Conservation (phyloP, 2,329 filamentous ascomycete genomes). For the Colletotrichum nymphaeae region DNA sequence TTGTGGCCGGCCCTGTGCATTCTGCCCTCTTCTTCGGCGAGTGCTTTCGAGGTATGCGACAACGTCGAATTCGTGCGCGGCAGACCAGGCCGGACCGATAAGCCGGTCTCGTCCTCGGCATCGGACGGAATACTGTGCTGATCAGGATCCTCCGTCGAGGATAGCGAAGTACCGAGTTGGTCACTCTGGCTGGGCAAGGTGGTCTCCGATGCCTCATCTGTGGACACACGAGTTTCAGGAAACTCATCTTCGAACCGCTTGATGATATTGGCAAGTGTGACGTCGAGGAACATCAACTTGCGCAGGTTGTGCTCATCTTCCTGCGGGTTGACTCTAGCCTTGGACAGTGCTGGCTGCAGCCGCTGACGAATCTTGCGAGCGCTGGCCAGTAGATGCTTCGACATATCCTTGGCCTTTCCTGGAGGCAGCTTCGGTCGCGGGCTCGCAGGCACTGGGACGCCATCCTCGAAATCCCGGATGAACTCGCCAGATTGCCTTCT, state of each 20-base stretch:
- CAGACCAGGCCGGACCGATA: conserved; percentile 53
- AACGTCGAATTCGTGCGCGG: conserved; percentile 66
- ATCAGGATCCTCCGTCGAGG: conserved; percentile 50
- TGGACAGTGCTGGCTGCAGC: conserved; percentile 84
- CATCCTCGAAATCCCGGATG: conserved; percentile 63
- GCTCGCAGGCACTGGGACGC: conserved; percentile 53
- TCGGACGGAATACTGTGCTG: conserved; percentile 54
- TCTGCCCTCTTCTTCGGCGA: conserved; percentile 68
- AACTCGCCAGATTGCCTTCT: conserved; percentile 64
- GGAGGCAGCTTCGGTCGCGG: conserved; percentile 50
- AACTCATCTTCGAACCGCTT: conserved; percentile 96
- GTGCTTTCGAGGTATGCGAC: conserved; percentile 60
- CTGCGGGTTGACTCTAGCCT: conserved; percentile 74
- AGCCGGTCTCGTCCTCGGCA: conserved; percentile 60
- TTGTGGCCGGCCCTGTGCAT: conserved; percentile 66
- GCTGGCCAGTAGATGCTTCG: conserved; percentile 86
- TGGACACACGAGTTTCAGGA: conserved; percentile 78
- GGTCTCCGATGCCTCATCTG: conserved; percentile 44
- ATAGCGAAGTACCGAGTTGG: conserved; percentile 43
- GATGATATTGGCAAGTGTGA: conserved; percentile 91
- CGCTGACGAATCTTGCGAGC: conserved; percentile 89
- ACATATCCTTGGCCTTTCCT: conserved; percentile 89
- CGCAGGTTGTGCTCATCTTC: conserved; percentile 81
- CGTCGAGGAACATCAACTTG: conserved; percentile 87
- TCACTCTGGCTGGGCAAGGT: conserved; percentile 41